These are phyloP conservation scores for Ceratobasidium sp. DNA, from an alignment of 1,284 basidiomycete genomes.

Conservation along the genomic window DNA sequence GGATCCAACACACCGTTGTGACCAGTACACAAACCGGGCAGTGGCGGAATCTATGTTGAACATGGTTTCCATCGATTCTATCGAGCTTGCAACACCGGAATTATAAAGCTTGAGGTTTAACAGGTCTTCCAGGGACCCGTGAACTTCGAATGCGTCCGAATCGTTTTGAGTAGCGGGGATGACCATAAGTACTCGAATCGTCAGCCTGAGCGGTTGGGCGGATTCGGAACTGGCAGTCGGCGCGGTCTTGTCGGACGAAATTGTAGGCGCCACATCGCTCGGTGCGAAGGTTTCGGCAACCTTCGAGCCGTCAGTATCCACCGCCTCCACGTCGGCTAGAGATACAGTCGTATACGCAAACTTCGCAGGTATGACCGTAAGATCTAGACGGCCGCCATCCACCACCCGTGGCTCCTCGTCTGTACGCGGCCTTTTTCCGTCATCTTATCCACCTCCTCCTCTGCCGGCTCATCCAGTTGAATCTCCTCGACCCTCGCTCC, in stretches of 20 bases:
- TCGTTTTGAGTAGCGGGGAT: slow-evolving; percentile 47
- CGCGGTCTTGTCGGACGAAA: slow-evolving; percentile 24
- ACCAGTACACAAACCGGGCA: slow-evolving; percentile 9
- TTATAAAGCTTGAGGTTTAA: slow-evolving; percentile 66
- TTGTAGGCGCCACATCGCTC: slow-evolving; percentile 58
- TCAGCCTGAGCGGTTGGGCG: neutral
- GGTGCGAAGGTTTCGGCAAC: slow-evolving; percentile 11
- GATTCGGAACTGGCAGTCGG: slow-evolving; percentile 26
- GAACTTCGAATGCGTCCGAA: slow-evolving; percentile 39
- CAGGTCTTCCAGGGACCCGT: slow-evolving; percentile 69
- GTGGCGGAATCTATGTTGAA: slow-evolving; percentile 13
- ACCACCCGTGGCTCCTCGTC: neutral
- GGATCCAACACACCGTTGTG: neutral
- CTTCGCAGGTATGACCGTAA: slow-evolving; percentile 28
- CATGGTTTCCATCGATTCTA: slow-evolving; percentile 43
- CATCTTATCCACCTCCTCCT: neutral
- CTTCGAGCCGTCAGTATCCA: neutral
- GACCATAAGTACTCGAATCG: too few species aligned
- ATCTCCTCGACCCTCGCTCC: slow-evolving; percentile 17
- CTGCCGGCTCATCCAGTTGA: neutral
- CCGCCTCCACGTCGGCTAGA: slow-evolving; percentile 18
- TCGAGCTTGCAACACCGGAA: slow-evolving; percentile 53
- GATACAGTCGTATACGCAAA: neutral
- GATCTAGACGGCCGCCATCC: slow-evolving; percentile 51
- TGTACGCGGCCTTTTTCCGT: slow-evolving; percentile 16